Conservation (phyloP, 495 filamentous ascomycete species). For the Penicillium cinerascens region DNA sequence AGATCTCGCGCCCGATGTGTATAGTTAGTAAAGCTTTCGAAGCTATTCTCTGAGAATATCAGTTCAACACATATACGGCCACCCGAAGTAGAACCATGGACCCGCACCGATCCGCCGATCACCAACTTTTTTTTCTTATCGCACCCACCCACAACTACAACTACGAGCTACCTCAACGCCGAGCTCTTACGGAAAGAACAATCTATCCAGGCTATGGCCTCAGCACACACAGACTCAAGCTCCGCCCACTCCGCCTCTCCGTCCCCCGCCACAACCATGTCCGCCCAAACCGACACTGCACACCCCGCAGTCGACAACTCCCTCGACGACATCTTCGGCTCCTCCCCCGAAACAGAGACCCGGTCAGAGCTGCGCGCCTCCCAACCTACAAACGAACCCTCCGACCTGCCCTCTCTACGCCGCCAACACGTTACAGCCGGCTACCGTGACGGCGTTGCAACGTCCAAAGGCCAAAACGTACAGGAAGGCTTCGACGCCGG, state of each 20-base stretch:
- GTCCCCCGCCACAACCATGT: constrained; percentile 31
- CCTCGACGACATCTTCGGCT: constrained; percentile 49
- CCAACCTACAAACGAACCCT: constrained; percentile 38
- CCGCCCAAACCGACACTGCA: constrained; percentile 13
- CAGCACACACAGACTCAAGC: constrained; percentile 1
- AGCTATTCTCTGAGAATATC: neutral
- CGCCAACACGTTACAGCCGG: constrained; percentile 77
- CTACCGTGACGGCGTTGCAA: constrained; percentile 81
- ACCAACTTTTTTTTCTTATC: constrained; percentile 3
- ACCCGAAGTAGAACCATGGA: neutral
- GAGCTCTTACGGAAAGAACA: no score
- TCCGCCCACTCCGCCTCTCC: constrained; percentile 12
- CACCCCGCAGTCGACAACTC: constrained; percentile 27
- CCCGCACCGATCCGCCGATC: neutral
- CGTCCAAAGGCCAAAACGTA: constrained; percentile 63
- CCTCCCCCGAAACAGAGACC: constrained; percentile 30
- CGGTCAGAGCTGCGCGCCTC: neutral
- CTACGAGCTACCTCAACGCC: neutral
- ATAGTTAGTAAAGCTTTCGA: neutral
- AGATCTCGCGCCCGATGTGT: no score
- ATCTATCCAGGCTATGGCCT: neutral
- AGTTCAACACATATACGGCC: neutral
- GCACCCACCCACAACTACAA: neutral
- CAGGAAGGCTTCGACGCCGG: constrained; percentile 90
- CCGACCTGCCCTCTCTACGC: constrained; percentile 72